Conservation (phyloP, 2,329 filamentous ascomycete genomes). For the Curvularia lunata region DNA sequence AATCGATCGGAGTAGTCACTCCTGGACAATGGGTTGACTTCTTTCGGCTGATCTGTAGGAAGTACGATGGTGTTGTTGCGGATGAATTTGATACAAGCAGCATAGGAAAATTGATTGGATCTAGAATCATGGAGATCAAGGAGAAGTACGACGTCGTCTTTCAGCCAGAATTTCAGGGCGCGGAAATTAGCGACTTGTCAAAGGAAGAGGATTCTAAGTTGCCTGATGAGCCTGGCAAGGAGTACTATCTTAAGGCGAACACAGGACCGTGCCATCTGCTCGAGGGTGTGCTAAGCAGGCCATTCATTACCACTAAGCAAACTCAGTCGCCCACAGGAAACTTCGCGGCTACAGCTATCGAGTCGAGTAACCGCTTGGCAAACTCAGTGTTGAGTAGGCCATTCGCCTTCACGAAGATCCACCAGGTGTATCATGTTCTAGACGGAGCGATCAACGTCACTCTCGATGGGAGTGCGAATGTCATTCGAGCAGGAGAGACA, state of each 20-base stretch:
- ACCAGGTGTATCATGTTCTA: conserved; percentile 27
- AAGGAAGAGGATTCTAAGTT: conserved; percentile 14
- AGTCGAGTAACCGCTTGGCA: conserved; percentile 21
- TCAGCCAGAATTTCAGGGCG: conserved; percentile 19
- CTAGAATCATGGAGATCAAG: conserved; percentile 27
- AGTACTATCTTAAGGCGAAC: conserved; percentile 30
- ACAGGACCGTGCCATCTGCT: conserved; percentile 26
- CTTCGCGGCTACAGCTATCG: conserved; percentile 29
- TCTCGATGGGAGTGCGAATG: conserved; percentile 16
- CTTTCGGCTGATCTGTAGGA: conserved; percentile 26
- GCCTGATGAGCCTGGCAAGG: conserved; percentile 10
- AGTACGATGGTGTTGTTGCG: conserved; percentile 26
- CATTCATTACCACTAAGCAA: conserved; percentile 28
- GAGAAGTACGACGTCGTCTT: conserved; percentile 31
- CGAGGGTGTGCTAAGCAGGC: conserved; percentile 21
- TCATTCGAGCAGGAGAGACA: conserved; percentile 26
- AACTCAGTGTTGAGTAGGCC: conserved; percentile 19
- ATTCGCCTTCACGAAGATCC: conserved; percentile 19
- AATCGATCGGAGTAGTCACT: conserved; percentile 27
- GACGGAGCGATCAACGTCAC: conserved; percentile 21
- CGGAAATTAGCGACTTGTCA: conserved; percentile 17
- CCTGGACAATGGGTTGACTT: conserved; percentile 32
- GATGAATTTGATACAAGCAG: conserved; percentile 25
- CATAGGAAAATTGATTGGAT: conserved; percentile 18
- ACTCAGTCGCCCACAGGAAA: conserved; percentile 19